Base-by-base conservation (phyloP, 2,329 filamentous ascomycete species). In the Colletotrichum musae region DNA sequence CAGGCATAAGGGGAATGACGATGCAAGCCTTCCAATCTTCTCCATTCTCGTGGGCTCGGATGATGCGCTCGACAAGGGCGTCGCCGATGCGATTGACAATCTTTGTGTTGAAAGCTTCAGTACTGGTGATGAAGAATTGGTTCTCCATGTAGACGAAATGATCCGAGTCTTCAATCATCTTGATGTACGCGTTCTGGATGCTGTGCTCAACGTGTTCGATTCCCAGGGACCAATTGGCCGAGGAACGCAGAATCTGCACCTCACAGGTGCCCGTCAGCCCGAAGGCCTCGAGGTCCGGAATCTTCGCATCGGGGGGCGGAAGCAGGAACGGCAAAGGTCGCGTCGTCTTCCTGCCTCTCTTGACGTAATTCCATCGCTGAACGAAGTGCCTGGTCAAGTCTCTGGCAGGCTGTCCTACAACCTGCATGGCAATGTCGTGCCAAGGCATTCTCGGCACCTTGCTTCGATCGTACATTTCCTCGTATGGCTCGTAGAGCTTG, bases 111-210 rank as follows among this genome's bases (percentile, higher is more conserved):
- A 97, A 91, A 5, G 95, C 94, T 76, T 96, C 93, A 58, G 93
- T 96, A 73, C 94, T 97, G 43, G 94, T 97, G 79, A 99, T 93
- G 83, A 97, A 99, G 82, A 98, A 99, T 77, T 99, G 96, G 77
- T 99, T 99, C 79, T 99, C 96, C 73, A 98, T 97, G 80, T 99
- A 98, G 59, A 98, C 94, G 76, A 98, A 97, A 79, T 98, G 96
- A 56, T 99, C 94, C 2, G 94, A 98, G 72, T 95, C 92, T 73
- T 96, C 92, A 74, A 99, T 99, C 85, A 97, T 90, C 78, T 97
- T 96, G 73, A 97, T 88, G 77, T 98, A 98, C 4, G 96, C 95
- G 72, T 92, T 96, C 87, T 97, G 95, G 77, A 99, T 98, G 77
- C 95, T 98, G 80, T 95, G 92, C 79, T 99, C 96, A 0, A 92